Evolutionary conservation across 2,329 filamentous ascomycete genomes (phyloP).

Genomic region (Penicillium sp.): DNA sequence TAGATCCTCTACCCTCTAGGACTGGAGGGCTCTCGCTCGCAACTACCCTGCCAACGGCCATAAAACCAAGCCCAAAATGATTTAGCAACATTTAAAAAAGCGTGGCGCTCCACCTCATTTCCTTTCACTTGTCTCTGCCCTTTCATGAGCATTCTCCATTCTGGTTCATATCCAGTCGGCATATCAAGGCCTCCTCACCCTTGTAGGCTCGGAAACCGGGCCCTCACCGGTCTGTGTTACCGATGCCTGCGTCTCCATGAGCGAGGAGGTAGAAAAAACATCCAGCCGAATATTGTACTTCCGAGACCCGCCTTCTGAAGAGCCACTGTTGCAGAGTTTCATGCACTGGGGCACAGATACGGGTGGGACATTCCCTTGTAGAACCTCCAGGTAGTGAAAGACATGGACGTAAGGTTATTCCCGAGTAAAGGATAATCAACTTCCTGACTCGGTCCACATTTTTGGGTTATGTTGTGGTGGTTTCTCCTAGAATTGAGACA

Average conservation of each 20-base stretch:
- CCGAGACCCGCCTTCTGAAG: conserved; percentile 55
- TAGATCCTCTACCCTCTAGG: conserved; percentile 12
- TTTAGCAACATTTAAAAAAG: conserved; percentile 17
- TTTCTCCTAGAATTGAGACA: no score
- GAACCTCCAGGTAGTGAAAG: not conserved
- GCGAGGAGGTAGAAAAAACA: conserved; percentile 44
- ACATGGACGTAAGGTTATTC: no score
- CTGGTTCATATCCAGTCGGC: conserved; percentile 29
- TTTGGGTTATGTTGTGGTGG: no score
- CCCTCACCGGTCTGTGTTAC: conserved; percentile 23
- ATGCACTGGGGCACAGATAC: conserved; percentile 66
- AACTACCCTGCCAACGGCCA: conserved; percentile 7
- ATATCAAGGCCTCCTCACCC: conserved; percentile 48
- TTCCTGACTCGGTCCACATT: no score
- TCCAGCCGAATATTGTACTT: conserved; percentile 38
- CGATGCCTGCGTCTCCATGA: conserved; percentile 31
- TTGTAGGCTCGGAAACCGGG: conserved; percentile 27
- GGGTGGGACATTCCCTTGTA: conserved; percentile 54
- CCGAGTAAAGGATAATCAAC: no score
- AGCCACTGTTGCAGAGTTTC: conserved; percentile 59
- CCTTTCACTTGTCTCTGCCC: conserved; percentile 2
- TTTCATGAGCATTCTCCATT: not conserved
- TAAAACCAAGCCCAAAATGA: conserved; percentile 19
- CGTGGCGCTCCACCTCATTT: not conserved
- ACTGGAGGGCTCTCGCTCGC: conserved; percentile 1